Evolutionary conservation across 2,329 filamentous ascomycete genomes (phyloP).

Genomic region (Pseudocercospora musae): DNA sequence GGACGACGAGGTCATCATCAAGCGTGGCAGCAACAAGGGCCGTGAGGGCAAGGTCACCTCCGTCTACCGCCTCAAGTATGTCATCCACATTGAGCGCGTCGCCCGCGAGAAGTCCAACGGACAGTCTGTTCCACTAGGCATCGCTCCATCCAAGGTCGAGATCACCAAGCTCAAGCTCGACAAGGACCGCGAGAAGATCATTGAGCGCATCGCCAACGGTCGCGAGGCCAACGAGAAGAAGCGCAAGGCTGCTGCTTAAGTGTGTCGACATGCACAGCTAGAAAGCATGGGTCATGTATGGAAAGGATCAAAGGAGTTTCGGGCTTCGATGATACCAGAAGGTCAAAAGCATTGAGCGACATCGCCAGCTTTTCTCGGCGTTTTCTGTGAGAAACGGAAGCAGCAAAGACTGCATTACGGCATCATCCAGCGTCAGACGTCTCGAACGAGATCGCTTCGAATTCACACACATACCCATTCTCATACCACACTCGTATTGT

Average conservation of each 20-base stretch:
- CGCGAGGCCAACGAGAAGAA: conserved; percentile 67
- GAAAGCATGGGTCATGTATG: conserved; percentile 9
- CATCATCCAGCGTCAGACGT: conserved; percentile 6
- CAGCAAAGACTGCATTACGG: not conserved
- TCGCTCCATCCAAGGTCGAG: conserved; percentile 95
- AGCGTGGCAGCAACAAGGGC: conserved; percentile 93
- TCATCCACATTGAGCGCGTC: conserved; percentile 95
- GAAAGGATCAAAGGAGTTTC: conserved; percentile 4
- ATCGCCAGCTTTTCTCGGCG: conserved; percentile 1
- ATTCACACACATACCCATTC: conserved; percentile 6
- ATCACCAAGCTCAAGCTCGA: conserved; percentile 99
- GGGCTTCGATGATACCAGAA: conserved; percentile 2
- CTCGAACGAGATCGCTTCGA: conserved; percentile 10
- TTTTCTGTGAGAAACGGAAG: not conserved
- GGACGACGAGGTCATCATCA: conserved; percentile 77
- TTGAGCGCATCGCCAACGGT: conserved; percentile 78
- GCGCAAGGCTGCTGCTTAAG: conserved; percentile 14
- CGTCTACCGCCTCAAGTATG: conserved; percentile 98
- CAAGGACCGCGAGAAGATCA: conserved; percentile 87
- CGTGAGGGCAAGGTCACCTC: conserved; percentile 97
- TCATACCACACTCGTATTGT: conserved; percentile 3
- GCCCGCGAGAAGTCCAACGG: conserved; percentile 96
- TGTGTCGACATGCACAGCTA: conserved; percentile 6
- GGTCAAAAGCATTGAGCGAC: not conserved
- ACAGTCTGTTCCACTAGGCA: conserved; percentile 89